Evolutionary conservation across 768 basidiomycete genomes (phyloP).

Genomic region (Cystofilobasidium macerans): DNA sequence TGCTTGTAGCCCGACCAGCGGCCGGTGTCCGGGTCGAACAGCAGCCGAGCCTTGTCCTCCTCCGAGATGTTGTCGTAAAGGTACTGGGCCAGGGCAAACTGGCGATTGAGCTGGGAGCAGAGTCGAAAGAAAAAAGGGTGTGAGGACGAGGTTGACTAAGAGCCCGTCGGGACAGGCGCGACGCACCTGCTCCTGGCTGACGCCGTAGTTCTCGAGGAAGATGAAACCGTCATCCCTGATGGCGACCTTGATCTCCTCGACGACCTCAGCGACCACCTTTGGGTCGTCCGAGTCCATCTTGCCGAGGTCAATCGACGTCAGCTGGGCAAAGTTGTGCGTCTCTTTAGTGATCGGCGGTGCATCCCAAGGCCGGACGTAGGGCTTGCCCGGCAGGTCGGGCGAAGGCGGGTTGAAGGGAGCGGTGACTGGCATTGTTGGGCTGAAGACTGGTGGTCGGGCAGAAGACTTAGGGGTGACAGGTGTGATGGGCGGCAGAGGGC

Average conservation of each 20-base stretch:
- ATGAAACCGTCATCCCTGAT: slow-evolving; percentile 32
- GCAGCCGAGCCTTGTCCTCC: slow-evolving; percentile 30
- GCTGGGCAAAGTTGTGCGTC: slow-evolving; percentile 28
- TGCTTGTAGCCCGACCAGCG: slow-evolving; percentile 32
- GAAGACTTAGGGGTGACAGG: background rate
- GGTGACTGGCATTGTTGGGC: background rate
- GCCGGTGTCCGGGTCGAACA: slow-evolving; percentile 30
- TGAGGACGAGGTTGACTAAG: background rate
- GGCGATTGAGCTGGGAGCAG: slow-evolving; percentile 29
- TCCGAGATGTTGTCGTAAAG: slow-evolving; percentile 28
- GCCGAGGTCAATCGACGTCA: slow-evolving; percentile 28
- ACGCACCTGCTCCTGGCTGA: slow-evolving; percentile 29
- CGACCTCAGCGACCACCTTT: slow-evolving; percentile 25
- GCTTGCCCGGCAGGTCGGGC: slow-evolving; percentile 27
- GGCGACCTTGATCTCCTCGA: slow-evolving; percentile 25
- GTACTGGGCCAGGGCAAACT: slow-evolving; percentile 30
- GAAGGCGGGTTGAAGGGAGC: slow-evolving; percentile 29
- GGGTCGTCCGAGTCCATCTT: slow-evolving; percentile 30
- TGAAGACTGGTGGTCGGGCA: background rate
- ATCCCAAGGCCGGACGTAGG: slow-evolving; percentile 27
- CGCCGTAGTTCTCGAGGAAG: slow-evolving; percentile 31
- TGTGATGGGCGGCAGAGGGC: background rate
- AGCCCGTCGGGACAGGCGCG: background rate
- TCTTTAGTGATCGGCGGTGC: slow-evolving; percentile 29
- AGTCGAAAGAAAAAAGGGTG: background rate